Conservation (phyloP, 768 basidiomycete genomes). For the Lactifluus piperatus region DNA sequence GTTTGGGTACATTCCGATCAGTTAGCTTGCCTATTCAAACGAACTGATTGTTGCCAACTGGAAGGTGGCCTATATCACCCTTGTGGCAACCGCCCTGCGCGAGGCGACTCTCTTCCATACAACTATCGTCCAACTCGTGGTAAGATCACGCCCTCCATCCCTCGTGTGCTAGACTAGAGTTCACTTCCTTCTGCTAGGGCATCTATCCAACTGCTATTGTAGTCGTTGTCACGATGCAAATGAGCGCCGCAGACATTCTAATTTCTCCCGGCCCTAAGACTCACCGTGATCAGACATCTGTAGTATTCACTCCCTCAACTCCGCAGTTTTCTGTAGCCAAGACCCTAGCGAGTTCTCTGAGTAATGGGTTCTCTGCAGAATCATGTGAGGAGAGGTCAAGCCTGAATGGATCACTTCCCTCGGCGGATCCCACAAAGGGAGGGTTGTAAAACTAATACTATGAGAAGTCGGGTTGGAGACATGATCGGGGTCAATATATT, state of each 20-base stretch:
- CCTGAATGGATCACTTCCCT: background rate
- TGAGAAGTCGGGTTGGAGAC: no score
- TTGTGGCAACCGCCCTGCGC: background rate
- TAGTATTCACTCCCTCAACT: background rate
- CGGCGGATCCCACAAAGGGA: background rate
- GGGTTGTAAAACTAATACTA: no score
- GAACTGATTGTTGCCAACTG: background rate
- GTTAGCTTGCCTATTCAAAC: background rate
- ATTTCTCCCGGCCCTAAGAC: background rate
- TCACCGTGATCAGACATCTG: no score
- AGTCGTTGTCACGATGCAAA: constrained; percentile 8
- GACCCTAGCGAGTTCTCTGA: background rate
- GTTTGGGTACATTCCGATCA: background rate
- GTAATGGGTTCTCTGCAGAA: background rate
- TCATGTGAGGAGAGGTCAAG: background rate
- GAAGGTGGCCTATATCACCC: background rate
- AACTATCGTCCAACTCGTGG: constrained; percentile 4
- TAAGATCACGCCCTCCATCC: background rate
- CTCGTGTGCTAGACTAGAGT: background rate
- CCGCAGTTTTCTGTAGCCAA: no score
- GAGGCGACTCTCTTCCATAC: background rate
- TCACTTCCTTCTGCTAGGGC: background rate
- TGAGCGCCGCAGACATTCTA: background rate
- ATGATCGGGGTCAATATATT: no score
- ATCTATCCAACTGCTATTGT: constrained; percentile 8